A percentile compares a stretch with the other conserved stretches of the same genome.
Evolutionary conservation across 1,284 basidiomycete species (phyloP).

Genomic region (Rhodotorula glutinis): DNA sequence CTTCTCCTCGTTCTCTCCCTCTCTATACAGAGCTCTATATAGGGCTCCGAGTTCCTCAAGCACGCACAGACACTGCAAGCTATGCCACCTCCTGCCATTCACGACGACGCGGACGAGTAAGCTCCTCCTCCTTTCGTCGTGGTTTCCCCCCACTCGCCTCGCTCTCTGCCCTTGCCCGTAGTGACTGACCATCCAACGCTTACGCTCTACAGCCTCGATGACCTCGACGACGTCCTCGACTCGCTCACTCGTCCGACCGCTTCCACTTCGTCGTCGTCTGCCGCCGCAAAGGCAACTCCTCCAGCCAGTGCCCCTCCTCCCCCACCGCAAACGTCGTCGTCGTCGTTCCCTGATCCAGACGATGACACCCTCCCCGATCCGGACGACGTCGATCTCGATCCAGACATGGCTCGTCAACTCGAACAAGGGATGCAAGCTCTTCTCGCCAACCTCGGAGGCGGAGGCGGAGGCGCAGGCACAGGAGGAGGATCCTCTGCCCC

Average conservation of each 20-base stretch:
- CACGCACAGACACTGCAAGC: too few relatives aligned
- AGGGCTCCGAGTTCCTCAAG: too few relatives aligned
- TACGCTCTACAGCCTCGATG: constrained; percentile 16
- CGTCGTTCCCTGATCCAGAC: constrained; percentile 40
- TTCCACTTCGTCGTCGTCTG: not conserved
- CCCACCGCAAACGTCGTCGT: constrained; percentile 18
- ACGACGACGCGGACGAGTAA: constrained; percentile 23
- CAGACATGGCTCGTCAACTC: constrained; percentile 68
- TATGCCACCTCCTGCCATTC: constrained; percentile 21
- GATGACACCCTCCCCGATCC: constrained; percentile 53
- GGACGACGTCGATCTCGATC: constrained; percentile 46
- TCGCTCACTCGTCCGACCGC: constrained; percentile 58
- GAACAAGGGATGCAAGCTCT: constrained; percentile 80
- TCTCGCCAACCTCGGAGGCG: constrained; percentile 61
- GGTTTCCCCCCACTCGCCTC: not conserved
- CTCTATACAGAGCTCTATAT: too few relatives aligned
- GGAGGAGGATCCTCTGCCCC: constrained; percentile 42
- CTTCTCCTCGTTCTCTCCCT: too few relatives aligned
- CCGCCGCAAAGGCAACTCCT: constrained; percentile 51
- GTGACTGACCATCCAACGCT: too few relatives aligned
- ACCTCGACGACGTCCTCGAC: constrained; percentile 39
- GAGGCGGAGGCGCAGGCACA: not conserved
- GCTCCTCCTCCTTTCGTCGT: not conserved
- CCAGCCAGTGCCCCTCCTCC: constrained; percentile 25
- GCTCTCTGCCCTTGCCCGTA: not conserved